Conservation (phyloP, 1,139 yeast genomes). For the Kurtzmaniella quercitrusa region DNA sequence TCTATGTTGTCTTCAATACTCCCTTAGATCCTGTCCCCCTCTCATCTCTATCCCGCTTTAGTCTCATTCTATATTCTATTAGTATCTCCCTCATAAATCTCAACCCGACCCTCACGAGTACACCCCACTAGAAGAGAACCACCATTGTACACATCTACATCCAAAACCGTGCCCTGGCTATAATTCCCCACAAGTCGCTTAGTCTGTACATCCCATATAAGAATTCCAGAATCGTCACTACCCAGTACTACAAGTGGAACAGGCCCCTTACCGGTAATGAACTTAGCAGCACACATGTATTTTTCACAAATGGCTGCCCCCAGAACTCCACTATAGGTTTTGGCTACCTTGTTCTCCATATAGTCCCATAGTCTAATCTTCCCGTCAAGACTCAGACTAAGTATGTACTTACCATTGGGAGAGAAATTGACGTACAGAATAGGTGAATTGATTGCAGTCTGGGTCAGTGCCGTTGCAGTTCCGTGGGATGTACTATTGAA, state of each 20-base stretch:
- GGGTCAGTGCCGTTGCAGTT: constrained; percentile 56
- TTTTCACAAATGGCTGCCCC: constrained; percentile 37
- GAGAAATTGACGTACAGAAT: constrained; percentile 70
- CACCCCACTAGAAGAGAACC: constrained; percentile 41
- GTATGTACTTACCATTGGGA: constrained; percentile 76
- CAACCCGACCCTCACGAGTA: constrained; percentile 21
- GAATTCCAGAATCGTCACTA: constrained; percentile 54
- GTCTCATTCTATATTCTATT: too few relatives aligned
- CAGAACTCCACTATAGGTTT: constrained; percentile 53
- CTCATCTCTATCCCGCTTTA: too few relatives aligned
- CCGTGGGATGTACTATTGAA: constrained; percentile 58
- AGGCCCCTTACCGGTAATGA: constrained; percentile 27
- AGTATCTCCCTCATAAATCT: constrained; percentile 15
- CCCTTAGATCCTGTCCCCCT: too few relatives aligned
- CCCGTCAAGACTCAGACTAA: constrained; percentile 82
- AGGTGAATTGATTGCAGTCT: constrained; percentile 53
- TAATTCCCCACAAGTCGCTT: constrained; percentile 46
- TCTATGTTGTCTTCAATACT: too few relatives aligned
- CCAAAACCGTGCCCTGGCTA: constrained; percentile 42
- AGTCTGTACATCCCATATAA: constrained; percentile 74
- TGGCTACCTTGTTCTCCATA: constrained; percentile 70
- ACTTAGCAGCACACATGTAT: constrained; percentile 47
- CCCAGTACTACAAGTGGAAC: constrained; percentile 59
- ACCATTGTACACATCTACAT: constrained; percentile 37
- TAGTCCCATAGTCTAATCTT: constrained; percentile 77